These are phyloP conservation scores for Pythium rhizo-oryzae DNA, from an alignment of 352 stramenopile genomes.

Conservation along the genomic window DNA sequence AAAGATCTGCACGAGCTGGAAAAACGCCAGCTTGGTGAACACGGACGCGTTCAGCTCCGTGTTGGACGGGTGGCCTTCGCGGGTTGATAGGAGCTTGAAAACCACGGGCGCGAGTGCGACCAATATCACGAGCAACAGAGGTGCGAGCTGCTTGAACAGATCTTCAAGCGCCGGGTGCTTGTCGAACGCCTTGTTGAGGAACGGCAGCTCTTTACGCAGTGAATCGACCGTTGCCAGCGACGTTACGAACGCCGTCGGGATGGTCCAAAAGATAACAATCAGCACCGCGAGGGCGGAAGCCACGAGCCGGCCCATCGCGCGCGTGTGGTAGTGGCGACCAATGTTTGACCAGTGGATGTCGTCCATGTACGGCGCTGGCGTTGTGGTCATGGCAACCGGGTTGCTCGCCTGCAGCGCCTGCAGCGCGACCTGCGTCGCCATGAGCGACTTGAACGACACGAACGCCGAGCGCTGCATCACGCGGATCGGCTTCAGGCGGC, in stretches of 20 bases:
- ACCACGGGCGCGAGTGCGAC: constrained; percentile 65
- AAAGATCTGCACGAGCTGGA: constrained; percentile 85
- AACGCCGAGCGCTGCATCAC: constrained; percentile 76
- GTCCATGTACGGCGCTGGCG: constrained; percentile 53
- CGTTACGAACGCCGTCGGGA: constrained; percentile 77
- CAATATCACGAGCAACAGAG: constrained; percentile 60
- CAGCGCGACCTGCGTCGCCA: constrained; percentile 70
- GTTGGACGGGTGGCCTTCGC: constrained; percentile 72
- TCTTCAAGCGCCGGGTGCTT: constrained; percentile 61
- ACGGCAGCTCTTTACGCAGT: constrained; percentile 59
- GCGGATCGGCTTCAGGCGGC: constrained; percentile 52
- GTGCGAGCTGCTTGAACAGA: constrained; percentile 73
- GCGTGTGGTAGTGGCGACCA: constrained; percentile 54
- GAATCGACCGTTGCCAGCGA: constrained; percentile 74
- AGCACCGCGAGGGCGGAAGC: constrained; percentile 53
- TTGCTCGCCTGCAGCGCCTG: constrained; percentile 68
- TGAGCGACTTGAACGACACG: constrained; percentile 77
- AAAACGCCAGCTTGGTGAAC: constrained; percentile 82
- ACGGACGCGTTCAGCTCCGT: constrained; percentile 62
- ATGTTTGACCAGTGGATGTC: constrained; percentile 86
- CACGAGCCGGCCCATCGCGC: constrained; percentile 49
- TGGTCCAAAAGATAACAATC: constrained; percentile 86
- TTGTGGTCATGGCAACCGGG: constrained; percentile 53
- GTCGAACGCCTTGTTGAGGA: constrained; percentile 65
- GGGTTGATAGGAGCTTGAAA: constrained; percentile 62